These are phyloP conservation scores for Beauveria asiatica DNA, from an alignment of 2,329 filamentous ascomycete genomes.

Conservation along the genomic window DNA sequence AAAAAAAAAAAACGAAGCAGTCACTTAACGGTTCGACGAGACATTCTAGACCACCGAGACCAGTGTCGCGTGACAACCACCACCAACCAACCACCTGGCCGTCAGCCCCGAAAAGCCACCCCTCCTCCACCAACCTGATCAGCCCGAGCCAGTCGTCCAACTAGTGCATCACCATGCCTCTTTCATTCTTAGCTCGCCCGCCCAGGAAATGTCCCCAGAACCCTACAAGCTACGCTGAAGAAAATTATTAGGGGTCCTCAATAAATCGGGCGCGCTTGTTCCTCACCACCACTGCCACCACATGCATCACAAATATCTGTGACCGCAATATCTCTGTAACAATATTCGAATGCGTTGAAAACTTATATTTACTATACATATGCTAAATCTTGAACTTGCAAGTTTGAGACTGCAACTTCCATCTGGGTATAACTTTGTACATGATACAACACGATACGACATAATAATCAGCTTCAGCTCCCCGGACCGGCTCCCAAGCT, in stretches of 20 bases:
- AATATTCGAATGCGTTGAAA: background rate
- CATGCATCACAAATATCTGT: background rate
- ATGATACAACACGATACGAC: background rate
- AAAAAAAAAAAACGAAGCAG: too few relatives aligned
- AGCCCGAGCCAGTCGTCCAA: background rate
- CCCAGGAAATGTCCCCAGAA: background rate
- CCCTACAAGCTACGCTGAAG: background rate
- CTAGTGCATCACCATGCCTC: background rate
- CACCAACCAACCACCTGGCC: background rate
- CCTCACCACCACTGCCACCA: background rate
- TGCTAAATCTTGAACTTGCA: background rate
- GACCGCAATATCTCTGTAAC: background rate
- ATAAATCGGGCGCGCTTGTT: too few relatives aligned
- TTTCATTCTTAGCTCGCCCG: background rate
- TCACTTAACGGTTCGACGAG: too few relatives aligned
- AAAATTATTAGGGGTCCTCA: background rate
- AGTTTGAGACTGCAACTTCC: background rate
- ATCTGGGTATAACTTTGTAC: background rate
- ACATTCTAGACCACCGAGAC: background rate
- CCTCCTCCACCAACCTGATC: background rate
- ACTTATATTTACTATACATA: background rate
- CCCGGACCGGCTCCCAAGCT: background rate
- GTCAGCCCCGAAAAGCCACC: background rate
- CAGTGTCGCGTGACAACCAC: background rate
- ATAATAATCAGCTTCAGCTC: background rate